Percentiles rank a stretch among this genome's conserved stretches.
Conservation (phyloP, 2,329 filamentous ascomycete genomes). For the Amesomyces nigricolor region DNA sequence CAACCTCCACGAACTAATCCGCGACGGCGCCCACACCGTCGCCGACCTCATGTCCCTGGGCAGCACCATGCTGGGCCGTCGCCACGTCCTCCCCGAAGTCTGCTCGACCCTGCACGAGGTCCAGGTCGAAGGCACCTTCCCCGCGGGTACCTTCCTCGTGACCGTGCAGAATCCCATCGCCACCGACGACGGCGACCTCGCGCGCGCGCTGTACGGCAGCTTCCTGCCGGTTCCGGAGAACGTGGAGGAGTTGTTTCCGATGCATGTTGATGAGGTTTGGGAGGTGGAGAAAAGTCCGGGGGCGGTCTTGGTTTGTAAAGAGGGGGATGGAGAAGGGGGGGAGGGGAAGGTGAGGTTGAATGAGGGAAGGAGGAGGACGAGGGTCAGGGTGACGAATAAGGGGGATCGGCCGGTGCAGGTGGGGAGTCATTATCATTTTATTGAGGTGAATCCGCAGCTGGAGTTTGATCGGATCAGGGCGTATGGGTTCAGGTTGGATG, state of each 20-base stretch:
- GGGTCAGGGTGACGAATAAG: slow-evolving; percentile 72
- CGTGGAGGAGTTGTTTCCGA: slow-evolving; percentile 59
- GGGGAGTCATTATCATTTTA: slow-evolving; percentile 93
- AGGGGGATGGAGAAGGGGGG: slow-evolving; percentile 39
- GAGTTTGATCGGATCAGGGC: slow-evolving; percentile 79
- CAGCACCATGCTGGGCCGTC: slow-evolving; percentile 84
- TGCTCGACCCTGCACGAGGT: slow-evolving; percentile 73
- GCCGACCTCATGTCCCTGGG: slow-evolving; percentile 91
- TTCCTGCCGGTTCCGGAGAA: slow-evolving; percentile 75
- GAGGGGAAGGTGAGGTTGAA: slow-evolving; percentile 58
- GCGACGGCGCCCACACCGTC: slow-evolving; percentile 89
- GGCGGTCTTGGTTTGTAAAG: slow-evolving; percentile 63
- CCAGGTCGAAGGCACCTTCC: slow-evolving; percentile 92
- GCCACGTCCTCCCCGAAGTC: slow-evolving; percentile 83
- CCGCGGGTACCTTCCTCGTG: slow-evolving; percentile 84
- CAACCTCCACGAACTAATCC: slow-evolving; percentile 92
- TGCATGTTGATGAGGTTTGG: slow-evolving; percentile 60
- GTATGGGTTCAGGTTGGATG: slow-evolving; percentile 83
- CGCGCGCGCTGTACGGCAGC: slow-evolving; percentile 82
- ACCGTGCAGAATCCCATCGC: slow-evolving; percentile 89
- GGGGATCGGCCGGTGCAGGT: slow-evolving; percentile 90
- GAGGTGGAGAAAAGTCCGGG: slow-evolving; percentile 66
- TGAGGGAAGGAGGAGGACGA: slow-evolving; percentile 65
- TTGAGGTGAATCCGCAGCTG: slow-evolving; percentile 87
- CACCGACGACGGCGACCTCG: slow-evolving; percentile 78